Evolutionary conservation across 192 early-diverging fungal species (phyloP), one percentile per base, ranked within the genome.

Genomic region (Backusella macrospora): DNA sequence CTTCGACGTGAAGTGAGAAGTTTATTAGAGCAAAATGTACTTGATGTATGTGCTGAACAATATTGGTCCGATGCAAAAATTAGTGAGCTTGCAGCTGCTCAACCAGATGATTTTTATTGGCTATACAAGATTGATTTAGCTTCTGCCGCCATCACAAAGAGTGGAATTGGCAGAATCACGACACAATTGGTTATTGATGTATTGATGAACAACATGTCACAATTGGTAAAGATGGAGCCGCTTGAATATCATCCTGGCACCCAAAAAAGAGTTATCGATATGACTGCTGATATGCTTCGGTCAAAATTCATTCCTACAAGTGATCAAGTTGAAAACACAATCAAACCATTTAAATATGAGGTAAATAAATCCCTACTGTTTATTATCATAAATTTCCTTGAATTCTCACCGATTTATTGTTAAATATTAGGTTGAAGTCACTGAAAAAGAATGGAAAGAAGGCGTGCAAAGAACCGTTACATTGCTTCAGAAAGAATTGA

Each of bases 341-440:
- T 99, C 83, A 99, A 99, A 83, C 97, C 96, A 18, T 96, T 93
- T 87, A 99, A 99, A 85, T 96, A 96, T 74, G 97, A 99, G 80
- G 72, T 73, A 73, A 59, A 66, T 26, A 34, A 34, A 34, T 34
- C 29, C 0, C 2, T 34, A 34, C 2, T 34, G 29, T 55, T 4
- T 55, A 23, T 9, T 49, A 18, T 49, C 6, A n/a, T 5, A 0
- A 6, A 18, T 21, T 8, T 38, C 3, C 37, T 16, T 71, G 13
- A 47, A 13, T 34, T 71, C 37, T 71, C 10, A 12, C 44, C 21
- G 38, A 38, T 52, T 23, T 34, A 34, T 34, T 55, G 18, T 40
- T n/a, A 39, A 40, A 6, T 4, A 23, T 9, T 66, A 73, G 72
- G 93, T 98, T 6, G 97, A 99, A 75, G 90, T 92, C 42, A 90